phyloP scores from a whole-genome alignment of 495 filamentous ascomycete genomes.

The Parachaetomium inaequale region DNA sequence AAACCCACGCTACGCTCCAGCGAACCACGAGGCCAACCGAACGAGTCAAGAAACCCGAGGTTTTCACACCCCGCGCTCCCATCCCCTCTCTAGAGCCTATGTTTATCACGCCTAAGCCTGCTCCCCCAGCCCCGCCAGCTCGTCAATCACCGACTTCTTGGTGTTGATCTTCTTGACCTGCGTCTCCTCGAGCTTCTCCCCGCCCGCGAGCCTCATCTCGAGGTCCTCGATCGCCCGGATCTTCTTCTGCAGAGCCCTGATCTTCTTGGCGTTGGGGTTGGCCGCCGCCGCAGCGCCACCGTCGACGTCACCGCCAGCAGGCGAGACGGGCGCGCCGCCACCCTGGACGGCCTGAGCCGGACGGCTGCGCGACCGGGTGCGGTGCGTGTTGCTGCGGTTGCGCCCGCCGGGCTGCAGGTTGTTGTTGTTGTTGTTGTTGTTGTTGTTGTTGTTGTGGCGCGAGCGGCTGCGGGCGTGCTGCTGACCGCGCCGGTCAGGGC shows the following conservation, averaged over 20 bases:
- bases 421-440: slow-evolving; percentile 49
- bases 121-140: slow-evolving; percentile 57
- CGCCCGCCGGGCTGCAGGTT: slow-evolving; percentile 17
- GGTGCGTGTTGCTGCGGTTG: slow-evolving; percentile 46
- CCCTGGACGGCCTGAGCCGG: slow-evolving; percentile 36
- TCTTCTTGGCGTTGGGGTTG: slow-evolving; percentile 72
- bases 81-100: neutral
- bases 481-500: slow-evolving; percentile 60
- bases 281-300: slow-evolving; percentile 32
- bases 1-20: neutral
- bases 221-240: slow-evolving; percentile 95
- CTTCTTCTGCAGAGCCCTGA: slow-evolving; percentile 90
- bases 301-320: slow-evolving; percentile 16
- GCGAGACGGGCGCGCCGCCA: slow-evolving; percentile 29
- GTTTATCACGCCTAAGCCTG: slow-evolving; percentile 20
- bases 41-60: neutral
- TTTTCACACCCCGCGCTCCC: slow-evolving; percentile 43
- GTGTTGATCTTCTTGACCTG: slow-evolving; percentile 98
- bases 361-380: slow-evolving; percentile 33
- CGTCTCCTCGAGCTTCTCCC: slow-evolving; percentile 96
- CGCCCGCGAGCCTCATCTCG: slow-evolving; percentile 88
- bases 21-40: neutral
- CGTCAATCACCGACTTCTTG: slow-evolving; percentile 74
- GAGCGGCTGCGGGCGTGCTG: slow-evolving; percentile 54
- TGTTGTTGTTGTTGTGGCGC: slow-evolving; percentile 45